Evolutionary conservation across 345 rosid species (phyloP).

Genomic region (Pseudoturritis turrita): DNA sequence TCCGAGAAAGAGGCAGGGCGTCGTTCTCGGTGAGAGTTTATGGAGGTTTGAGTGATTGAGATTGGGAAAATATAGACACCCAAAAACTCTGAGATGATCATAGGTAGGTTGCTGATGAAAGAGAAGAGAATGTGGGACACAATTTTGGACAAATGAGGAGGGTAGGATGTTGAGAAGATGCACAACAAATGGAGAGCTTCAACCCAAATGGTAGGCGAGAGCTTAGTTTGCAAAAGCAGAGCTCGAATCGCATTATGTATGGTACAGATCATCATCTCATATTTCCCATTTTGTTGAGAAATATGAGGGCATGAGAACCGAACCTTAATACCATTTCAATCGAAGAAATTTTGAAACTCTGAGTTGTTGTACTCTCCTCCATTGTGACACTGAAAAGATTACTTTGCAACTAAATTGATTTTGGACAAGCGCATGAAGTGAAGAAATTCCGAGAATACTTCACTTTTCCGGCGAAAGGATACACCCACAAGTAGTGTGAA

Average conservation of each 20-base stretch:
- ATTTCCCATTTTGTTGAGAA: not conserved
- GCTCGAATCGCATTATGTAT: not conserved
- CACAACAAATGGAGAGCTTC: not conserved
- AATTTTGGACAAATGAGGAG: not conserved
- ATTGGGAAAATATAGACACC: not conserved
- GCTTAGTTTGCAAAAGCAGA: not conserved
- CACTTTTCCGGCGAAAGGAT: not conserved
- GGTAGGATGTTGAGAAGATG: not conserved
- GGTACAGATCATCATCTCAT: not conserved
- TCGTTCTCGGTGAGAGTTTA: not conserved
- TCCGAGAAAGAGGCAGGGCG: not conserved
- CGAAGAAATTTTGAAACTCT: no score
- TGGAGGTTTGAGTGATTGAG: not conserved
- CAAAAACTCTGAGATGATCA: not conserved
- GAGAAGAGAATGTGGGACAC: not conserved
- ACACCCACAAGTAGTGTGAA: no score
- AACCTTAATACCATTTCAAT: no score
- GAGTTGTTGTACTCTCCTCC: not conserved
- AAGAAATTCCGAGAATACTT: no score
- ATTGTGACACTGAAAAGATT: not conserved
- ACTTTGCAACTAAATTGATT: no score
- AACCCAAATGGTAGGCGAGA: not conserved
- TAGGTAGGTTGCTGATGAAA: not conserved
- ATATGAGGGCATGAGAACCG: not conserved
- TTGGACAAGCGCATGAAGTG: not conserved